Evolutionary conservation across 225 moss, liverwort and hornwort species (phyloP).

Genomic region (Physcomitrium patens): DNA sequence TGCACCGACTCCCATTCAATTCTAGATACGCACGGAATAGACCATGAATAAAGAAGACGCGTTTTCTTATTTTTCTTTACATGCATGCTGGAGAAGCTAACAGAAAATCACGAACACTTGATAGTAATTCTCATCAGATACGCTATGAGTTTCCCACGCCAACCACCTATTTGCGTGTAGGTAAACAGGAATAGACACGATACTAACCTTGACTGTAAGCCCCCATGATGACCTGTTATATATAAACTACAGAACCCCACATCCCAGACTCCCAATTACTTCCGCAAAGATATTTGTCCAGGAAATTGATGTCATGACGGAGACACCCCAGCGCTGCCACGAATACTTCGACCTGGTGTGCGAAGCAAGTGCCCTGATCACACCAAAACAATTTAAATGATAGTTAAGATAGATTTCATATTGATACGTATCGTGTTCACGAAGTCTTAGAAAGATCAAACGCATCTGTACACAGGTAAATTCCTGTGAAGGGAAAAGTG

Average conservation of each 20-base stretch:
- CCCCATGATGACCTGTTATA: conserved; percentile 42
- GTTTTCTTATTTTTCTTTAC: background rate
- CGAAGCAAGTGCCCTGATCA: conserved; percentile 29
- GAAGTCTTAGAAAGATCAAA: background rate
- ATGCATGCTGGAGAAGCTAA: background rate
- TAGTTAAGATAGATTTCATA: background rate
- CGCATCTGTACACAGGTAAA: conserved; percentile 3
- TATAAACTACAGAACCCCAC: conserved; percentile 20
- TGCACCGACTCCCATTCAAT: conserved; percentile 28
- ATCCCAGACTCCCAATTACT: conserved; percentile 25
- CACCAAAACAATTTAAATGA: background rate
- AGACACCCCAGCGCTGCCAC: conserved; percentile 10
- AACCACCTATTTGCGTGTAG: background rate
- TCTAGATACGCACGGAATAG: conserved; percentile 31
- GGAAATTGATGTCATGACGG: conserved; percentile 15
- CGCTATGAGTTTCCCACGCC: background rate
- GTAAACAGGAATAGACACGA: background rate
- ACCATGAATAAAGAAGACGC: background rate
- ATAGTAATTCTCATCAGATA: background rate
- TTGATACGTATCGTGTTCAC: background rate
- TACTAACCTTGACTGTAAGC: conserved; percentile 50
- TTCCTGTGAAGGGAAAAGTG: conserved; percentile 13
- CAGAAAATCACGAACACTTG: conserved; percentile 2
- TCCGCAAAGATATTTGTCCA: conserved; percentile 2
- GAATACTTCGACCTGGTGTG: conserved; percentile 25